phyloP scores from a whole-genome alignment of 2,329 filamentous ascomycete genomes.

The Fonsecaea monophora region DNA sequence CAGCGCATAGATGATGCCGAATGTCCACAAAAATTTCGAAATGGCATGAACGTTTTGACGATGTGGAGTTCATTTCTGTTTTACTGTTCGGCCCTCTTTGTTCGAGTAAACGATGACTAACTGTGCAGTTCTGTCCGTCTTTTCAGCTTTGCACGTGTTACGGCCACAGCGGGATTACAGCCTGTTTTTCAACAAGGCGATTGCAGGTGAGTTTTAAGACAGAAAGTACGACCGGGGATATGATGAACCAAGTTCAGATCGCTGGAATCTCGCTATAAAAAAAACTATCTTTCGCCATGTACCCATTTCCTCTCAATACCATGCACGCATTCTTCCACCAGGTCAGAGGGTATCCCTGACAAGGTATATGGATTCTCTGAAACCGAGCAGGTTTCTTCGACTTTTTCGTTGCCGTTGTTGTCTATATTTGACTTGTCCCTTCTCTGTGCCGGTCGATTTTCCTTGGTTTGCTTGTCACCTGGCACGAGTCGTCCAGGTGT shows the following conservation, averaged over 20 bases:
- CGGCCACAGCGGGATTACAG: too few species aligned
- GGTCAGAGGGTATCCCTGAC: not conserved
- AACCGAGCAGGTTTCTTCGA: not conserved
- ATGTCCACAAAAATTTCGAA: conserved; percentile 30
- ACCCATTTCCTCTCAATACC: not conserved
- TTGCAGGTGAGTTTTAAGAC: not conserved
- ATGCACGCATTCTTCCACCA: not conserved
- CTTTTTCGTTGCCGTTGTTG: not conserved
- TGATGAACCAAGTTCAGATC: not conserved
- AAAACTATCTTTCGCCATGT: not conserved
- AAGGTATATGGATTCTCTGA: not conserved
- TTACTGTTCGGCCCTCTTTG: not conserved
- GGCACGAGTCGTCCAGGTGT: not conserved
- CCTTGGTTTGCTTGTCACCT: not conserved
- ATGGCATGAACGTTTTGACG: conserved; percentile 16
- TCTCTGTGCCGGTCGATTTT: not conserved
- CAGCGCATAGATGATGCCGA: conserved; percentile 26
- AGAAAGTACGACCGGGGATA: not conserved
- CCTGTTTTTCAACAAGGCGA: not conserved
- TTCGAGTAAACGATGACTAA: too few species aligned
- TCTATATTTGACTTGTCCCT: not conserved
- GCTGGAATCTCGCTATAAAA: not conserved
- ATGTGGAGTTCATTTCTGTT: not conserved
- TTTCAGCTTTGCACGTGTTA: too few species aligned
- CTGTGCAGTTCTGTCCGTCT: too few species aligned